Base-by-base conservation (phyloP, 2,329 filamentous ascomycete species). In the Beauveria sp. region DNA sequence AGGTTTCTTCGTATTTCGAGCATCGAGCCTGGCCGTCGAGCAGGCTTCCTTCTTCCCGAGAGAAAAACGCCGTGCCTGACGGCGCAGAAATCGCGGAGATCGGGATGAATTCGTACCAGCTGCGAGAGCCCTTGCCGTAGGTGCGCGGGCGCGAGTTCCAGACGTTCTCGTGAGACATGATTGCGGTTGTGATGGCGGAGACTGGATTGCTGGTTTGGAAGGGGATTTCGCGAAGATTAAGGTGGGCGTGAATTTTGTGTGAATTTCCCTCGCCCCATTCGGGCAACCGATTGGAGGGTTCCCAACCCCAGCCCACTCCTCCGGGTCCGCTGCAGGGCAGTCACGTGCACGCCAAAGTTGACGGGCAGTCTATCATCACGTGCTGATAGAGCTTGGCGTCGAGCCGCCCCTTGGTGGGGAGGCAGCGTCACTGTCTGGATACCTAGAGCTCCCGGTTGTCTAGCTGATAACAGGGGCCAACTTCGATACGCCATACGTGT, bases 131-230 rank as follows among this genome's bases (percentile, higher is more conserved):
- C 88, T 97, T 97, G 85, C 93, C 93, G 86, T 96, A 96, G 79
- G 80, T 91, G 81, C 92, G 90, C 76, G 94, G 94, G 80, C 94
- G 92, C 76, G 92, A 96, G 88, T 96, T 96, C 92, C 93, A 99
- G 83, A 97, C 92, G 77, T 89, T 92, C 85, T 97, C 93, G 92
- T 84, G 83, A 81, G 80, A 84, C 83, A 84, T 85, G 71, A 73
- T 84, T 75, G 74, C 76, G 74, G 71, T 68, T 75, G 68, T 63
- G 63, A 66, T 64, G 64, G 65, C 66, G 66, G 66, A 63, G 61
- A 62, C 66, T 67, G 63, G 66, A 68, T 67, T 22, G 46, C 50
- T 53, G 66, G 66, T 70, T 66, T 43, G 69, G 68, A 66, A 66
- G 66, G 66, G 66, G 67, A 71, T 69, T 73, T 74, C 70, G 69